Base-by-base conservation (phyloP, 2,329 filamentous ascomycete genomes). In the Canariomyces notabilis region DNA sequence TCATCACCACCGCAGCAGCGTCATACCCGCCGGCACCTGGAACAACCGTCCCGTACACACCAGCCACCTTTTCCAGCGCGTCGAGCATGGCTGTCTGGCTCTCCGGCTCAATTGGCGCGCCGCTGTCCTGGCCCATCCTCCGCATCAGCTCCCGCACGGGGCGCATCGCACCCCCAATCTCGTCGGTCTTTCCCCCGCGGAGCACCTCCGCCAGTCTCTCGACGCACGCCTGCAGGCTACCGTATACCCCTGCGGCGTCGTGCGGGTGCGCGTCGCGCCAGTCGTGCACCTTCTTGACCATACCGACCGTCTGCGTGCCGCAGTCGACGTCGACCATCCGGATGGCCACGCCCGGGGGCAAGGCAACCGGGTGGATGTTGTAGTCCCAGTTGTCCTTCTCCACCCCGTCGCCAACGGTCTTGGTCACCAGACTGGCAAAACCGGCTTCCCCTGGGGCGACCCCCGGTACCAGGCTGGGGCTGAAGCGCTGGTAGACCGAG, bases 321-420 rank as follows among this genome's bases (percentile, higher is more conserved):
- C 90, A 95, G 63, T 94, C 88, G 6, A 98, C 93, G 62, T 98
- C 93, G 61, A 89, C 95, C 84, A 98, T 93, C 50, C 94, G 79
- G 55, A 97, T 73, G 19, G 85, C 78, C 56, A 95, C 70, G 1
- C 87, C 88, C 1, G 65, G 59, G 0, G 91, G 90, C 48, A 97
- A 74, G 50, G 74, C 76, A 42, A 91, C 81, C 14, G 88, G 85
- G 23, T 70, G 67, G 39, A 94, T 82, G 59, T 89, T 81, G 0
- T 82, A 83, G 59, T 97, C 90, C 93, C 93, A 98, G 19, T 68
- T 66, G 2, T 63, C 59, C 4, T 67, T 68, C 45, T 80, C 14
- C 9, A 29, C 67, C 4, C 64, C 60, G 46, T 81, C 77, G 35
- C 89, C 77, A 5, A 96, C 82, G 2, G 89, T 72, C 1, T 69